Percentiles rank a stretch among this genome's conserved stretches.
phyloP scores from a whole-genome alignment of 768 basidiomycete species.

The Gymnopilus dilepis region DNA sequence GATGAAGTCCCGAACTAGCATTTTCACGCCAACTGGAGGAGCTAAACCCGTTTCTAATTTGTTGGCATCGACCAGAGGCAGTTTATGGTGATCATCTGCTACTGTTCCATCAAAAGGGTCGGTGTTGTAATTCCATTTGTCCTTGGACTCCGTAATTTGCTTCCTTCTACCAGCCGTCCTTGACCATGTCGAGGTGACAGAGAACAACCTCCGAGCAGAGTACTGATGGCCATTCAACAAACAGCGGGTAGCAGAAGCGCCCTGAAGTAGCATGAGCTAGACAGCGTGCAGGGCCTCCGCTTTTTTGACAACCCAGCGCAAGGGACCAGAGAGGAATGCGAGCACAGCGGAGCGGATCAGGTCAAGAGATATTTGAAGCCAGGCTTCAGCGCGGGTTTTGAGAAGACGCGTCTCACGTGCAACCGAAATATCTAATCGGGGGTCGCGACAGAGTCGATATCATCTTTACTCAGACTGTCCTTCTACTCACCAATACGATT shows the following conservation, averaged over 20 bases:
- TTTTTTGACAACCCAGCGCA: slow-evolving; percentile 13
- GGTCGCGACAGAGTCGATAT: neutral
- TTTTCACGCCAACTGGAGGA: slow-evolving; percentile 84
- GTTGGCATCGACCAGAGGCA: slow-evolving; percentile 70
- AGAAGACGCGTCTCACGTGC: slow-evolving; percentile 1
- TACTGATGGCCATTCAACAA: slow-evolving; percentile 30
- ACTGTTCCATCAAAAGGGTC: slow-evolving; percentile 61
- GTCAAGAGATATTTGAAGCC: neutral
- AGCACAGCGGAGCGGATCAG: neutral
- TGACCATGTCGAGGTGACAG: slow-evolving; percentile 19
- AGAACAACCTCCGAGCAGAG: slow-evolving; percentile 28
- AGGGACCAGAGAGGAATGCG: neutral
- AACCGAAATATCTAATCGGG: neutral
- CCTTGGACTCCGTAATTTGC: slow-evolving; percentile 37
- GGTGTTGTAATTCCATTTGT: slow-evolving; percentile 83
- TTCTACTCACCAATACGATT: neutral
- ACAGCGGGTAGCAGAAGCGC: slow-evolving; percentile 38
- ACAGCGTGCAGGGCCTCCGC: slow-evolving; percentile 20
- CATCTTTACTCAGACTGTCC: neutral
- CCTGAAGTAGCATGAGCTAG: slow-evolving; percentile 43
- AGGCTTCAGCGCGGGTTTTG: neutral
- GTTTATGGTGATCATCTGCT: slow-evolving; percentile 45
- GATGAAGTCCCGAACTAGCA: slow-evolving; percentile 96
- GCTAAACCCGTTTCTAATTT: slow-evolving; percentile 57
- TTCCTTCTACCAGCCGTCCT: slow-evolving; percentile 18